These are phyloP conservation scores for Rubia balearica DNA, from an alignment of 305 asterid species.

Conservation along the genomic window DNA sequence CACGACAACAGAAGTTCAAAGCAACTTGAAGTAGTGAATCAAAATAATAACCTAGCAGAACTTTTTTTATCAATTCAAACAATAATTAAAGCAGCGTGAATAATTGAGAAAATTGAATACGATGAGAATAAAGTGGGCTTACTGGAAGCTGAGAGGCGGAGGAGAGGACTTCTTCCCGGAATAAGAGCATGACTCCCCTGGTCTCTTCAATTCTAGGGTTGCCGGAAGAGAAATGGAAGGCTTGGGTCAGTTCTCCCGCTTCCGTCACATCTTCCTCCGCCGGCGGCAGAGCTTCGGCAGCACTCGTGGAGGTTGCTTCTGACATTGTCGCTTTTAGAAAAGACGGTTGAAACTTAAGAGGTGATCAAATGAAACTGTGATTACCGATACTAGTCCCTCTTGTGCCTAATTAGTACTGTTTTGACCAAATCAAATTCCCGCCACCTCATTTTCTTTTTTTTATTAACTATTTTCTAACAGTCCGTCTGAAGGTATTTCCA, in stretches of 20 bases:
- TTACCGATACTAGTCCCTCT: background rate
- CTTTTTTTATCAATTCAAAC: background rate
- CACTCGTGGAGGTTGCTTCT: slow-evolving; percentile 54
- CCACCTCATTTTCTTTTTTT: background rate
- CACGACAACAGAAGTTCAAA: no score
- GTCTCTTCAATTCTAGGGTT: slow-evolving; percentile 95
- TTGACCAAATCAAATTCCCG: background rate
- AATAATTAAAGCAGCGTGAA: background rate
- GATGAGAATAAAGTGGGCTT: slow-evolving; percentile 6
- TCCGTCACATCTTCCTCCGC: slow-evolving; percentile 23
- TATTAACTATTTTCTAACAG: no score
- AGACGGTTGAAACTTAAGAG: background rate
- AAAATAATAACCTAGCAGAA: background rate
- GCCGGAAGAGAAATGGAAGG: slow-evolving; percentile 75
- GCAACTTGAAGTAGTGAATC: no score
- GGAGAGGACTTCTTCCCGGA: slow-evolving; percentile 35
- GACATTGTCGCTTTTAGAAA: slow-evolving; percentile 21
- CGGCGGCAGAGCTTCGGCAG: slow-evolving; percentile 32
- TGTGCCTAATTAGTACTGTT: background rate
- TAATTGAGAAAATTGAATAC: background rate
- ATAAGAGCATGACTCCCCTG: slow-evolving; percentile 82
- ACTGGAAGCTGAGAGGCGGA: slow-evolving; percentile 56
- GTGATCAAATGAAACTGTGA: background rate
- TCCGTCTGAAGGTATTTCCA: no score
- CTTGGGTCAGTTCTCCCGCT: slow-evolving; percentile 36